Conservation (phyloP, 495 filamentous ascomycete genomes). For the Xylaria telfairii region DNA sequence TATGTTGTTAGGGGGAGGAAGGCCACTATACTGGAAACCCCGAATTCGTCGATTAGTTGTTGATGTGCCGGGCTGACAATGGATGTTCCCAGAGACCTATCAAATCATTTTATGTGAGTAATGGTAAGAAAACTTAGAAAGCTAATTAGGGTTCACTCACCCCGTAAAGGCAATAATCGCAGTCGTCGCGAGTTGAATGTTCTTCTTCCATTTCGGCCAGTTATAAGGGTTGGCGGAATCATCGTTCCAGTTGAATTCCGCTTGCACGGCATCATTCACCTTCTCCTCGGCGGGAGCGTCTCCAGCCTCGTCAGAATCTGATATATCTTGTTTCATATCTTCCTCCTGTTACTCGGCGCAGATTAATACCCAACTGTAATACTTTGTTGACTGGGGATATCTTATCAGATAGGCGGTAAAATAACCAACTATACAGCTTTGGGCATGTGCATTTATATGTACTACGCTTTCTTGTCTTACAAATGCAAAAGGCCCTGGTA, state of each 20-base stretch:
- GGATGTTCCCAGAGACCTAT: constrained; percentile 60
- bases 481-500: not conserved
- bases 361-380: not conserved
- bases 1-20: constrained; percentile 63
- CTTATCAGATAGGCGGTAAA: not conserved
- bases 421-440: not conserved
- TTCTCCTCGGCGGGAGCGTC: not conserved
- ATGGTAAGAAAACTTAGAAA: not conserved
- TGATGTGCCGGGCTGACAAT: constrained; percentile 56
- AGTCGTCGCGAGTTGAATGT: constrained; percentile 52
- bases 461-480: not conserved
- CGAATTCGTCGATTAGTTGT: constrained; percentile 53
- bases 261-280: not conserved
- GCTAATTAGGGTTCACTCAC: constrained; percentile 31
- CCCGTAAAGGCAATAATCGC: constrained; percentile 52
- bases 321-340: not conserved
- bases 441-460: not conserved
- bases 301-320: not conserved
- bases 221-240: constrained; percentile 67
- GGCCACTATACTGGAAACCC: constrained; percentile 55
- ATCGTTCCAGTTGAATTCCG: constrained; percentile 60
- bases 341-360: not conserved
- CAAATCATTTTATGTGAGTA: not conserved
- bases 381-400: not conserved
- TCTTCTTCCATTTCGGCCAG: constrained; percentile 61